phyloP scores from a whole-genome alignment of 352 stramenopile genomes.

The Pythium graminicola region DNA sequence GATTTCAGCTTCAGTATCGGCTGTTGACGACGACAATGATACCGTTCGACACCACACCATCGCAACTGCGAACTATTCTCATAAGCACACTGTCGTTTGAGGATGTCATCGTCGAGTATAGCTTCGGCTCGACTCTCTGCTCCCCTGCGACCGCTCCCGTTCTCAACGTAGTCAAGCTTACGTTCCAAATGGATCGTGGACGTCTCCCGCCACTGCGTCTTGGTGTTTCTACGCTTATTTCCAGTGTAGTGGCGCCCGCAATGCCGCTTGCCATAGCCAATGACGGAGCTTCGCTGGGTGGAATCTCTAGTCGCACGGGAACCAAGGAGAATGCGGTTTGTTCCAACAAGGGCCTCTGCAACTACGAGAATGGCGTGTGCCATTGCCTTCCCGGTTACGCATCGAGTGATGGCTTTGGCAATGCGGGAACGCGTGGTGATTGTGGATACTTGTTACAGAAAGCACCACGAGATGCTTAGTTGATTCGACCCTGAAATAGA shows the following conservation, averaged over 20 bases:
- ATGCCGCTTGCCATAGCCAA: constrained; percentile 30
- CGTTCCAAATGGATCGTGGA: constrained; percentile 46
- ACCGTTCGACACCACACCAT: constrained; percentile 36
- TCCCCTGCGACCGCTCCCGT: constrained; percentile 22
- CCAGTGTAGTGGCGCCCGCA: constrained; percentile 13
- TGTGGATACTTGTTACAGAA: constrained; percentile 39
- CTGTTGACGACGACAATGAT: constrained; percentile 44
- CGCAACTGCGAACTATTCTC: constrained; percentile 50
- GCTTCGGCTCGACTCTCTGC: constrained; percentile 29
- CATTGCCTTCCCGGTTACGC: constrained; percentile 42
- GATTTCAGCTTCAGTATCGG: constrained; percentile 60
- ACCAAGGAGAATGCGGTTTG: constrained; percentile 88
- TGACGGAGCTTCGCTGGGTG: constrained; percentile 32
- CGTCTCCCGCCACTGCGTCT: constrained; percentile 36
- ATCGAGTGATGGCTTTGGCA: constrained; percentile 58
- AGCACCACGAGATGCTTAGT: constrained; percentile 5
- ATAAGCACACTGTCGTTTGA: constrained; percentile 41
- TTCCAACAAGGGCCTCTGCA: constrained; percentile 85
- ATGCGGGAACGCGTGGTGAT: constrained; percentile 46
- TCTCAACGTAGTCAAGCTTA: constrained; percentile 49
- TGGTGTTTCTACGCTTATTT: constrained; percentile 22
- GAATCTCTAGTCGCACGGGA: constrained; percentile 43
- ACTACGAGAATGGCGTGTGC: constrained; percentile 49
- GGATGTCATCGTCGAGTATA: constrained; percentile 43
- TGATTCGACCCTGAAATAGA: constrained; percentile 21